Conservation (phyloP, 805 yeast species). For the Isabelozyma rhagii region DNA sequence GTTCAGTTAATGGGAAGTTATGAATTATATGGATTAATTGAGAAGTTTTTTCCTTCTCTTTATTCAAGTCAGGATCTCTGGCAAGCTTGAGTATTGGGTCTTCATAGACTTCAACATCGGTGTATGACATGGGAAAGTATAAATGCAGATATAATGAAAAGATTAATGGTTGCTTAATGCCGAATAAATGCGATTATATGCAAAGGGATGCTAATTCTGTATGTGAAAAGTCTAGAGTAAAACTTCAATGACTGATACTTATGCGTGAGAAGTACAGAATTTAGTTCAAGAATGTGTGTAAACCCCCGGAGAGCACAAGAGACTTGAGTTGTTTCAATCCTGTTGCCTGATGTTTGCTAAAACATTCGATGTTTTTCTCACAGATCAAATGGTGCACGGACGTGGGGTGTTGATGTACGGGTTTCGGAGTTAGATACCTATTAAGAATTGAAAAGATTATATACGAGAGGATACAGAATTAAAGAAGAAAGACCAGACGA, state of each 20-base stretch:
- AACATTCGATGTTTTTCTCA: neutral
- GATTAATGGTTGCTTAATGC: neutral
- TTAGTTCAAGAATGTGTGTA: too few species aligned
- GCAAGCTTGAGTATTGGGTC: slow-evolving; percentile 49
- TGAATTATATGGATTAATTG: slow-evolving; percentile 41
- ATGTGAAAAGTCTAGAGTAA: neutral
- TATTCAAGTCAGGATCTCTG: slow-evolving; percentile 48
- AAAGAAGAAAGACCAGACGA: too few species aligned
- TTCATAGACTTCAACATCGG: slow-evolving; percentile 21
- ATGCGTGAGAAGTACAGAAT: too few species aligned
- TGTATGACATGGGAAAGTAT: neutral
- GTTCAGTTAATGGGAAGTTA: slow-evolving; percentile 40
- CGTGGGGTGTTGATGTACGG: neutral
- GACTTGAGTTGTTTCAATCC: neutral
- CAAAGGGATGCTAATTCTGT: neutral
- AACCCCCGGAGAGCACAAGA: too few species aligned
- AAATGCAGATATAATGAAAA: neutral
- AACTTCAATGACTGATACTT: too few species aligned
- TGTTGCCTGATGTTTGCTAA: neutral
- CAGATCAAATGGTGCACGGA: neutral
- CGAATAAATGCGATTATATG: neutral
- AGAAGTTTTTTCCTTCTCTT: slow-evolving; percentile 36
- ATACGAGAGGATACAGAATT: neutral
- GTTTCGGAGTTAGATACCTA: neutral
- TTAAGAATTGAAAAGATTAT: neutral